Evolutionary conservation across 805 yeast genomes (phyloP), one percentile per base, ranked within the genome.

Genomic region (Spathaspora passalidarum): DNA sequence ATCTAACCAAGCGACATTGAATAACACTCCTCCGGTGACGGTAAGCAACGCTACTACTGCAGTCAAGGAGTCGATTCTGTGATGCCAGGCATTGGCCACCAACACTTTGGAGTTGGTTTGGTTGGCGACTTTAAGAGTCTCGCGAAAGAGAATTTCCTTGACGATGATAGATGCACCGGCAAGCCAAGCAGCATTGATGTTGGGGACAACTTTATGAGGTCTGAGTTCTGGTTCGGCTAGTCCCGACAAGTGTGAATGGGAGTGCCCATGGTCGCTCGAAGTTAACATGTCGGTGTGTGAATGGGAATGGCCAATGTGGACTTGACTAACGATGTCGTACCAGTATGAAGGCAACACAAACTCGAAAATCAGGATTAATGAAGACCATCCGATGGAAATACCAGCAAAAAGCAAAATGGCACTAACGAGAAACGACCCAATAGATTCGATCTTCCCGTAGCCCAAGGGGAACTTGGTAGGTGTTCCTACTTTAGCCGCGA

Each of bases 11-110:
- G 82, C 82, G 34, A 88, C 78, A 51, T 83, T 79, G 50, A 90
- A 78, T 49, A 88, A 72, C 54, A 86, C 84, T 26, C 97, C 96
- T 1, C 91, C 83, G 0, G 95, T 79, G 43, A 94, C 94, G 1
- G 98, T 90, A 3, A 82, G 78, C 17, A 92, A 76, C 0, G 98
- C 97, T 6, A 92, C 98, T 18, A 86, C 74, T 0, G 97, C 88
- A 1, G 98, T 95, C 55, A 94, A 63, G 0, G 96, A 86, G 61
- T 94, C 99, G 9, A 92, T 94, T 51, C 99, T 77, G 61, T 94
- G 99, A 63, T 94, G 99, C 98, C 99, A 94, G 2, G 99, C 99
- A 60, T 94, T 94, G 3, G 99, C 99, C 42, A 88, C 82, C 40
- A 94, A 74, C 3, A 94, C 98, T 51, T 89, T 88, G 0, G 97